Evolutionary conservation across 2,329 filamentous ascomycete genomes (phyloP), one percentile per base, ranked within the genome.

Genomic region (Fusarium albosuccineum): DNA sequence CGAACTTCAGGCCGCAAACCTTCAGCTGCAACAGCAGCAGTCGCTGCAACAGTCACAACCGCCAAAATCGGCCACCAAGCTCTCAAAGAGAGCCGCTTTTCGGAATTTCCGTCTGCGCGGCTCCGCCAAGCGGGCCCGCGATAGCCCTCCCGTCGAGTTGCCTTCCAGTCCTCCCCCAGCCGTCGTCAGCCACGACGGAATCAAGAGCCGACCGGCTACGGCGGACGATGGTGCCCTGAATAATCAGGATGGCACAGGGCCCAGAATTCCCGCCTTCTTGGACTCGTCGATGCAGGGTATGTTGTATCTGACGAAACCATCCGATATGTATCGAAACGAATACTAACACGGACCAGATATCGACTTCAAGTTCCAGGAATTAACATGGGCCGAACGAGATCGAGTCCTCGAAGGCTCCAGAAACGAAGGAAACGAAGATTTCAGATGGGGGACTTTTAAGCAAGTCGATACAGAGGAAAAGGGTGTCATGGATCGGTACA

Each of bases 401-500:
- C 83, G 86, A 40, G 60, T 84, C 7, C 72, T 80, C 29, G 80
- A 80, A 54, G 78, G 80, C 22, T 57, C 74, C 9, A 75, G 77
- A 56, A 81, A 82, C 74, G 75, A 78, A 11, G 61, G 54, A 42
- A 66, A 74, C 22, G 60, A 72, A 8, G 73, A 78, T 22, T 73
- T 67, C 53, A 77, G 69, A 67, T 82, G 80, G 80, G 70, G 71
- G 7, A 70, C 72, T 22, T 80, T 75, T 57, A 78, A 77, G 59
- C 79, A 80, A 51, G 61, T 70, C 10, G 76, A 80, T 36, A 57
- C 53, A 6, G 68, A 71, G 37, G 66, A 71, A 53, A 74, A 73
- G 61, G 72, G 70, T 44, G 60, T 69, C 30, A 80, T 95, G 70
- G 97, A 98, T 78, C 90, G 96, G 57, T 99, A 98, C 80, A 78